These are phyloP conservation scores for Diaporthe sp. DNA, from an alignment of 2,329 filamentous ascomycete genomes.

Conservation along the genomic window DNA sequence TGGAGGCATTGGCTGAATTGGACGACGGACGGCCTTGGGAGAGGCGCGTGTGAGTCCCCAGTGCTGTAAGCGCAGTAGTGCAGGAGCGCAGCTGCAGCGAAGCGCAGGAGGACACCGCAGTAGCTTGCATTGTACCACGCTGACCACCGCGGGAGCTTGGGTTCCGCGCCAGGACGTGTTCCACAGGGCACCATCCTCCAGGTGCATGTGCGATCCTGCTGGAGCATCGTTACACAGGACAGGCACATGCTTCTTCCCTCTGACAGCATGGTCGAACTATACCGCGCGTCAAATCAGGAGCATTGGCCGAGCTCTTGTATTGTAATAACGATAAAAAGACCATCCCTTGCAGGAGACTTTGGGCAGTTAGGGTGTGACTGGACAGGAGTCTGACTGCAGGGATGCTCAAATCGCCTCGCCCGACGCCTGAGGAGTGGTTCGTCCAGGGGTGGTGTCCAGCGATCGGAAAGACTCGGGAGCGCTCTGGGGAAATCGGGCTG, in stretches of 20 bases:
- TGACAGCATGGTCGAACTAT: not conserved
- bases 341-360: constrained; percentile 13
- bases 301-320: not conserved
- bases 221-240: not conserved
- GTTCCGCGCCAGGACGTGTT: not conserved
- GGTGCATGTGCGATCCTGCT: constrained; percentile 1
- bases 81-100: not conserved
- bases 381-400: constrained; percentile 19
- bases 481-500: constrained; percentile 34
- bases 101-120: not conserved
- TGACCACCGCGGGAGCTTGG: not conserved
- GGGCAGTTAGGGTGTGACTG: constrained; percentile 3
- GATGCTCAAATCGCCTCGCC: constrained; percentile 13
- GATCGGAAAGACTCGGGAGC: constrained; percentile 33
- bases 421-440: constrained; percentile 10
- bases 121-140: constrained; percentile 1
- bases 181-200: not conserved
- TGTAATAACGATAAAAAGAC: not conserved
- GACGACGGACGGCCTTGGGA: not conserved
- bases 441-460: constrained; percentile 14
- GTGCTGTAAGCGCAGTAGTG: constrained; percentile 1
- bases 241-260: constrained; percentile 9
- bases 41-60: not conserved
- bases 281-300: constrained; percentile 4
- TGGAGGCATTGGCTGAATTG: not conserved